A percentile compares a stretch with the other conserved stretches of the same genome.
Evolutionary conservation across 1,284 basidiomycete genomes (phyloP).

Genomic region (Papiliotrema nemorosa): DNA sequence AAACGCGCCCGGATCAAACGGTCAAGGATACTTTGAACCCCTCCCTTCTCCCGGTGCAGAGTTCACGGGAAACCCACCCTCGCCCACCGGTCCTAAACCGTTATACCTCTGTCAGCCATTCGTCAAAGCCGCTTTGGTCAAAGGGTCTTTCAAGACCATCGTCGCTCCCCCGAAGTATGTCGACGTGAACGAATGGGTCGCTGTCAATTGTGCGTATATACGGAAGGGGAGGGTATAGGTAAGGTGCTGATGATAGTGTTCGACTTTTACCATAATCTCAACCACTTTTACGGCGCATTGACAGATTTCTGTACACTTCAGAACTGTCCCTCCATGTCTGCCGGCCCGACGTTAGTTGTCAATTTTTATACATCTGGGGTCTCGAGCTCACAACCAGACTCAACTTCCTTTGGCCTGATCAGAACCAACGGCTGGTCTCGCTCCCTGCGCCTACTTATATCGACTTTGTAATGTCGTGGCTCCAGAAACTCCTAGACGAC

Average conservation of each 20-base stretch:
- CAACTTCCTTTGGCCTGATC: conserved; percentile 98
- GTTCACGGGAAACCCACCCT: conserved; percentile 15
- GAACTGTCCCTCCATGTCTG: conserved; percentile 89
- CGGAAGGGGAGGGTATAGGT: neutral
- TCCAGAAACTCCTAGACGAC: conserved; percentile 89
- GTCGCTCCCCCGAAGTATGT: conserved; percentile 96
- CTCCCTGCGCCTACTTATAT: conserved; percentile 95
- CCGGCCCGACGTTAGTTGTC: conserved; percentile 70
- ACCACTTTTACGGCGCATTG: conserved; percentile 94
- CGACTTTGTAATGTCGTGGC: conserved; percentile 99
- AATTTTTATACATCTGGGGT: neutral
- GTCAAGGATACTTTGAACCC: conserved; percentile 36
- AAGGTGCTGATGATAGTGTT: conserved; percentile 60
- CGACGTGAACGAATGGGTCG: conserved; percentile 98
- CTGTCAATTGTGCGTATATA: conserved; percentile 75
- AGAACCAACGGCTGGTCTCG: conserved; percentile 87
- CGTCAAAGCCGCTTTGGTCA: conserved; percentile 93
- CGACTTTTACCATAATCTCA: conserved; percentile 94
- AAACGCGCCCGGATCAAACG: conserved; percentile 13
- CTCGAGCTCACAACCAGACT: conserved; percentile 56
- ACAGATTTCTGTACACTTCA: conserved; percentile 91
- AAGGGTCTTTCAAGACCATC: conserved; percentile 98
- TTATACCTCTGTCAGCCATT: conserved; percentile 93
- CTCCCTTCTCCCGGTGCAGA: conserved; percentile 40
- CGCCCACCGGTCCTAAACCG: conserved; percentile 51